A percentile compares a stretch with the other conserved stretches of the same genome.
Conservation (phyloP, 495 filamentous ascomycete species). For the Chaetomidium leptoderma region DNA sequence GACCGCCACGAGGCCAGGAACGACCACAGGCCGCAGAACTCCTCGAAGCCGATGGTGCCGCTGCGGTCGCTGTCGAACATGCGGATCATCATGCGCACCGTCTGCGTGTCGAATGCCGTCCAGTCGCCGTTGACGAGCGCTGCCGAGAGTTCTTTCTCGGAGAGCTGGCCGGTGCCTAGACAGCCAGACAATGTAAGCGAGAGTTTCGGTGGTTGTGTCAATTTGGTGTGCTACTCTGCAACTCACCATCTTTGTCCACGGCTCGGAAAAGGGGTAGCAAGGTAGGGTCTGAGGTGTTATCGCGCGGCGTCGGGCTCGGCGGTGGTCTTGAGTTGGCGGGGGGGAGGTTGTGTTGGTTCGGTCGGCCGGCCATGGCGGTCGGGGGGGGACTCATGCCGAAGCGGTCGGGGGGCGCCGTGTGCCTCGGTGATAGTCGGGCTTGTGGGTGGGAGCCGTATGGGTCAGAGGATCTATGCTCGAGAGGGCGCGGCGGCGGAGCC, state of each 20-base stretch:
- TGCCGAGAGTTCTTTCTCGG: constrained; percentile 80
- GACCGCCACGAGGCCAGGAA: constrained; percentile 91
- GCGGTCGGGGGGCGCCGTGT: constrained; percentile 17
- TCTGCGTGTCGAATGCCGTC: constrained; percentile 90
- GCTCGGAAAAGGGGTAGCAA: constrained; percentile 85
- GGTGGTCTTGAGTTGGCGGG: constrained; percentile 59
- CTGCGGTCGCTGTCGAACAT: constrained; percentile 94
- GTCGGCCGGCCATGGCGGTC: constrained; percentile 37
- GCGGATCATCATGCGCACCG: constrained; percentile 96
- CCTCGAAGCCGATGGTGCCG: constrained; percentile 87
- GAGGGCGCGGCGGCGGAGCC: constrained; percentile 34
- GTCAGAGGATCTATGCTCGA: constrained; percentile 28
- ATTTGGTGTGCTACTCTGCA: background rate
- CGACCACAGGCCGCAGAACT: constrained; percentile 93
- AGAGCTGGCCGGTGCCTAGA: constrained; percentile 69
- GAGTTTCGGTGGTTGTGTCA: background rate
- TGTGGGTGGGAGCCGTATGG: constrained; percentile 19
- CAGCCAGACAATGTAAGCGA: constrained; percentile 17
- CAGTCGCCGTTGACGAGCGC: constrained; percentile 97
- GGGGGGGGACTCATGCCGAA: constrained; percentile 36
- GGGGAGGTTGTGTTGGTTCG: constrained; percentile 49
- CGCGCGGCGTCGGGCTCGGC: constrained; percentile 57
- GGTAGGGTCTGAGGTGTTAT: constrained; percentile 62
- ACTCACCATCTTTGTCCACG: constrained; percentile 75
- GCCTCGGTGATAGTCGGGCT: constrained; percentile 23